Evolutionary conservation across 768 basidiomycete genomes (phyloP), one percentile per base, ranked within the genome.

Genomic region (Lepiota subincarnata): DNA sequence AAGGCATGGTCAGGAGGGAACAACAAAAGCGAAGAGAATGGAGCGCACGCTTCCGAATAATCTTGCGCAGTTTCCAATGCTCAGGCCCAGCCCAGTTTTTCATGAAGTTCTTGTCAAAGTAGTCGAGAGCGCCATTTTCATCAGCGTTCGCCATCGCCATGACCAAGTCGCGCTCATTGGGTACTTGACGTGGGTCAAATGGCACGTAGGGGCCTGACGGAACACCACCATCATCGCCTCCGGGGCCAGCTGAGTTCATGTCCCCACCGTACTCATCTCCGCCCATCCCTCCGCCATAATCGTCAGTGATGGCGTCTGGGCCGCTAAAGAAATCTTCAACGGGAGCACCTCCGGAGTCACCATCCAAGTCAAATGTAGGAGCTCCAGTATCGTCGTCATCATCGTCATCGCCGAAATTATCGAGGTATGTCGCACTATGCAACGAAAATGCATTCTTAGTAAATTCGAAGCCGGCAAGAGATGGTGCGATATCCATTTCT

Each of bases 81-180:
- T 98, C 92, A 6, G 95, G 95, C 0, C 97, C 97, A 3, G 97
- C 97, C 97, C 97, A 99, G 60, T 96, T 96, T 77, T 91, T 96
- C 61, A 86, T 75, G 62, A 89, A 79, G 57, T 75, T 83, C 62
- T 85, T 80, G 67, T 98, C 95, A 64, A 98, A 97, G 68, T 96
- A 97, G 62, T 95, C 93, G 53, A 89, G 82, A 53, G 77, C 80
- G 2, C 78, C 83, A 3, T 72, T 75, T n/a, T 75, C 78, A 57
- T 79, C 73, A 2, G 73, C 79, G 46, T 84, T 82, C 2, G 82
- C 83, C 84, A 97, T 89, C 0, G 90, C 90, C 78, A 98, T 81
- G 46, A 94, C 80, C 24, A 96, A 73, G 58, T 93, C 90, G 4
- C 87, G 78, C 53, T 90, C 84, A 58, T 83, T 86, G 6, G 87